phyloP scores from a whole-genome alignment of 768 basidiomycete species.

The Amanita muscaria region DNA sequence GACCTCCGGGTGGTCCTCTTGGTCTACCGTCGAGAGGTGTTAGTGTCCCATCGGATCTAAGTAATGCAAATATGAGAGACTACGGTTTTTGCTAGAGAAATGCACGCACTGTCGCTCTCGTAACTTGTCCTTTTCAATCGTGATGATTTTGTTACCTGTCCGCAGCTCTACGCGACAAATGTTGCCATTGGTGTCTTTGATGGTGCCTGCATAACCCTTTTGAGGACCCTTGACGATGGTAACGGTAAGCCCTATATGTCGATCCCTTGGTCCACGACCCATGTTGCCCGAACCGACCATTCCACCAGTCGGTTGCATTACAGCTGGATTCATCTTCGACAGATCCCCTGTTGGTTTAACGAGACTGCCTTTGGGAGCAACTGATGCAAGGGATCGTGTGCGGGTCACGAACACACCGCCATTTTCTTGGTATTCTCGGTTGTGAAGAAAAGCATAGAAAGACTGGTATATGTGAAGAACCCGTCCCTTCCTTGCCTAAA shows the following conservation, averaged over 20 bases:
- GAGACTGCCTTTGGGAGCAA: constrained; percentile 78
- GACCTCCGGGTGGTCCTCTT: constrained; percentile 17
- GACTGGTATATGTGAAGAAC: constrained; percentile 94
- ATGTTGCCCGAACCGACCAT: constrained; percentile 76
- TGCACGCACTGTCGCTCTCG: constrained; percentile 60
- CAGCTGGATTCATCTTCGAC: constrained; percentile 85
- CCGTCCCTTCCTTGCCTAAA: constrained; percentile 73
- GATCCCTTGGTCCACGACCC: constrained; percentile 73
- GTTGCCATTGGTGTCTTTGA: constrained; percentile 91
- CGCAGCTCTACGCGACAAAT: constrained; percentile 89
- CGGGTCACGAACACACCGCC: constrained; percentile 93
- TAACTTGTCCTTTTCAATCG: constrained; percentile 75
- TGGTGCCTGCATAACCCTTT: constrained; percentile 85
- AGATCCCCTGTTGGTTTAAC: constrained; percentile 63
- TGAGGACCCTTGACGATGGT: constrained; percentile 78
- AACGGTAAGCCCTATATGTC: constrained; percentile 73
- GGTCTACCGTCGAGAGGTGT: constrained; percentile 34
- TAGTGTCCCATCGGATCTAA: constrained; percentile 51
- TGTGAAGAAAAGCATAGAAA: constrained; percentile 89
- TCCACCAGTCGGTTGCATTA: constrained; percentile 55
- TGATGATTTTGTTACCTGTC: constrained; percentile 78
- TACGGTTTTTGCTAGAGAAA: neutral
- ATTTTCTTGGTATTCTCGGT: constrained; percentile 84
- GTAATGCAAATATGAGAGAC: constrained; percentile 6
- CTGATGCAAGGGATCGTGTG: constrained; percentile 69